Evolutionary conservation across 2,329 filamentous ascomycete species (phyloP), one percentile per base, ranked within the genome.

Genomic region (Colletotrichum nymphaeae): DNA sequence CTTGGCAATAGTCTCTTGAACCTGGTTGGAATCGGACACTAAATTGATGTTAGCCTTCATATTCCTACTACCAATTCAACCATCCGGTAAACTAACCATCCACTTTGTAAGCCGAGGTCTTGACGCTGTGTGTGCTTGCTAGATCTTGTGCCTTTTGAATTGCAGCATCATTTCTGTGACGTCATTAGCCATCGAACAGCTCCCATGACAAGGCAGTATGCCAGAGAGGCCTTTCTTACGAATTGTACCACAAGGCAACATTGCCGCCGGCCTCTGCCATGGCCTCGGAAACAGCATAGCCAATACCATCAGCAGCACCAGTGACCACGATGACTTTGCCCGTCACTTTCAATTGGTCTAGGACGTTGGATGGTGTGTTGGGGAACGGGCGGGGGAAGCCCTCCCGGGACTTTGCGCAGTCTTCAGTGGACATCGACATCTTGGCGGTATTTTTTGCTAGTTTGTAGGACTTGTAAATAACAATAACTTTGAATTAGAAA

Each of bases 241-340:
- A 64, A 63, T 84, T 82, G 76, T 84, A 84, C 80, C 81, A 83
- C 62, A 84, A 35, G 6, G 80, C 86, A 26, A 88, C 82, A 57
- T 83, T 63, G 0, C 80, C 86, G 0, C 81, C 81, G 0, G 85
- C 86, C 67, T 88, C 86, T 1, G 85, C 85, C 78, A 86, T 84
- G 1, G 81, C 84, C 68, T 88, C 83, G 0, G 84, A 80, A 4
- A 86, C 84, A 0, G 86, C 81, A 56, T 80, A 78, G 0, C 86
- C 86, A 53, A 88, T 83, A 0, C 86, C 86, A 53, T 86, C 85
- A 0, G 84, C 82, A 1, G 85, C 85, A 5, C 86, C 86, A 0
- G 80, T 87, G 1, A 88, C 78, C n/a, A 84, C 81, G 0, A 83
- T 82, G 67, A 84, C 81, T 69, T 82, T 86, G 9, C 81, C 85